These are phyloP conservation scores for Cutaneotrichosporon mucoides DNA, from an alignment of 1,284 basidiomycete species.

Conservation along the genomic window DNA sequence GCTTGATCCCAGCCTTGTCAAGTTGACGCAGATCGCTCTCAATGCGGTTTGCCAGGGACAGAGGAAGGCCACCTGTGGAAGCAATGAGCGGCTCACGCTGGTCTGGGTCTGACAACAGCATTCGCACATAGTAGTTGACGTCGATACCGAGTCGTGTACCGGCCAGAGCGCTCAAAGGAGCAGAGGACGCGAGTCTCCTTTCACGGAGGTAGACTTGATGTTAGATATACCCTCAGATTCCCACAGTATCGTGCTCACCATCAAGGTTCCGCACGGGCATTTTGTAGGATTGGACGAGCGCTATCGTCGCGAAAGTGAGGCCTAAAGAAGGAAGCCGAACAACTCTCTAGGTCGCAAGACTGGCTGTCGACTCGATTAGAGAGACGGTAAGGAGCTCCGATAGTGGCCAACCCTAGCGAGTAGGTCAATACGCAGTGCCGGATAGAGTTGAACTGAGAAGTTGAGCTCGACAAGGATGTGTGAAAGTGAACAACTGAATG, in stretches of 20 bases:
- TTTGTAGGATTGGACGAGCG: neutral
- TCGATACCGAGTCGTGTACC: constrained; percentile 97
- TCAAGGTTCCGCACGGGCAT: constrained; percentile 45
- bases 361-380: no score
- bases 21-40: constrained; percentile 85
- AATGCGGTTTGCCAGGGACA: constrained; percentile 78
- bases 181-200: constrained; percentile 78
- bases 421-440: no score
- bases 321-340: no score
- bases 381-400: no score
- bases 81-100: constrained; percentile 83
- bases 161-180: constrained; percentile 74
- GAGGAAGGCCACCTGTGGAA: constrained; percentile 87
- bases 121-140: constrained; percentile 82
- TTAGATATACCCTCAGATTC: neutral
- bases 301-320: neutral
- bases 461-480: no score
- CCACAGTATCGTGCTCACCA: constrained; percentile 22
- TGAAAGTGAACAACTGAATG: no score
- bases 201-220: constrained; percentile 71
- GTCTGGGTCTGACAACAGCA: constrained; percentile 69
- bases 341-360: no score
- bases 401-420: no score
- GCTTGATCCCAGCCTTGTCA: constrained; percentile 89
- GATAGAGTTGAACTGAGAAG: no score